Evolutionary conservation across 768 basidiomycete genomes (phyloP), one percentile per base, ranked within the genome.

Genomic region (Leccinum imitatum): DNA sequence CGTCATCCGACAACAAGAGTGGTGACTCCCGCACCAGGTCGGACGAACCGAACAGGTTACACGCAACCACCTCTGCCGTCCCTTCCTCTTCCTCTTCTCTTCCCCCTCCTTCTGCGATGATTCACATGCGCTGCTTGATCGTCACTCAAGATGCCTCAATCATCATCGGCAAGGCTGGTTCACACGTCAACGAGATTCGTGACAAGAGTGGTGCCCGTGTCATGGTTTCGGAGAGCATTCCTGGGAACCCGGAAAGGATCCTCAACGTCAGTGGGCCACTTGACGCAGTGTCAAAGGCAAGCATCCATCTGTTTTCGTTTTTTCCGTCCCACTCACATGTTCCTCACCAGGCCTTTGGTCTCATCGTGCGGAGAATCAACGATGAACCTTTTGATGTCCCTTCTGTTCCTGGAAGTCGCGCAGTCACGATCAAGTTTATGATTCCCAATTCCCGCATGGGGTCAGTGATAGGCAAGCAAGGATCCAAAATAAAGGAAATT

Each of bases 371-470:
- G 60, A 87, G 96, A 66, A 99, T 98, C 76, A 99, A 98, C 71
- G 97, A 99, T 71, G 97, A 98, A 74, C 96, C 97, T 1, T 98
- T 97, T 76, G 97, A 98, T 69, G 89, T 92, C 50, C 93, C 97
- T 21, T 98, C 96, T 37, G 93, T 98, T 6, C 97, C 97, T 50
- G 97, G 97, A 59, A 97, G 95, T 70, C 87, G 95, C 60, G 96
- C 97, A 30, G 97, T 99, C 57, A 98, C 97, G 31, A 98, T 99
- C 82, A 98, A 98, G 75, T 98, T 94, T 72, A 98, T 98, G 90
- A 97, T 98, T 59, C 96, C 96, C 64, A 98, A 98, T 76, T 95
- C 94, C 10, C 90, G 96, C 59, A 98, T 98, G 96, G 96, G 96
- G 46, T 97, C 95, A 17, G 94, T 98, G 61, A 99, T 99, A 69